Conservation (phyloP, 2,329 filamentous ascomycete species). For the Cytospora paraplurivora region DNA sequence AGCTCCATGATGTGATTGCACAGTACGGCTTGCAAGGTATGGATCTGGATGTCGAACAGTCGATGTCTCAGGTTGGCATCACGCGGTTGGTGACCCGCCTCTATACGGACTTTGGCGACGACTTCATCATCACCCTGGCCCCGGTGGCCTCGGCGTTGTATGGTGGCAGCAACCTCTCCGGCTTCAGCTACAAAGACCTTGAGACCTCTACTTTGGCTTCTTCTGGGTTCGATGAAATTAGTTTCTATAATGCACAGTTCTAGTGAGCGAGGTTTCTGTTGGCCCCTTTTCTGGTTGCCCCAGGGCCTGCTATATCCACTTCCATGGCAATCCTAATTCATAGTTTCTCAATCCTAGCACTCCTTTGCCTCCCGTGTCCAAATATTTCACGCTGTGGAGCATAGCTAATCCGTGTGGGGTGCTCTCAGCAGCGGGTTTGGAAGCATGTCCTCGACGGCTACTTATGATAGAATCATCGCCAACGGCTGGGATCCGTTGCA, state of each 20-base stretch:
- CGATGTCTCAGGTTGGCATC: conserved; percentile 67
- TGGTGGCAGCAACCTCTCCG: conserved; percentile 64
- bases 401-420: too few species aligned
- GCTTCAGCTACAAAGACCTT: conserved; percentile 77
- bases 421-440: conserved; percentile 89
- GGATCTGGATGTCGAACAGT: conserved; percentile 80
- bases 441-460: conserved; percentile 46
- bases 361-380: neutral
- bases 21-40: conserved; percentile 66
- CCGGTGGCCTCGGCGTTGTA: conserved; percentile 77
- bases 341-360: neutral
- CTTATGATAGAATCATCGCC: conserved; percentile 55
- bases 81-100: conserved; percentile 69
- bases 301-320: neutral
- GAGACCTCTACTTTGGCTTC: conserved; percentile 62
- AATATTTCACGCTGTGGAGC: too few species aligned
- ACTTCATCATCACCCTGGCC: conserved; percentile 78
- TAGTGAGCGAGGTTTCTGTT: neutral
- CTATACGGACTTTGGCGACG: conserved; percentile 66
- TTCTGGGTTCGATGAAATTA: conserved; percentile 53
- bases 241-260: conserved; percentile 82
- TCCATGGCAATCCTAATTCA: too few species aligned
- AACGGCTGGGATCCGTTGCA: conserved; percentile 73
- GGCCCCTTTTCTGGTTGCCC: neutral
- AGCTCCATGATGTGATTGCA: conserved; percentile 66